These are phyloP conservation scores for Musa beccarii DNA, from an alignment of 176 grass and related monocot genomes.

Conservation along the genomic window DNA sequence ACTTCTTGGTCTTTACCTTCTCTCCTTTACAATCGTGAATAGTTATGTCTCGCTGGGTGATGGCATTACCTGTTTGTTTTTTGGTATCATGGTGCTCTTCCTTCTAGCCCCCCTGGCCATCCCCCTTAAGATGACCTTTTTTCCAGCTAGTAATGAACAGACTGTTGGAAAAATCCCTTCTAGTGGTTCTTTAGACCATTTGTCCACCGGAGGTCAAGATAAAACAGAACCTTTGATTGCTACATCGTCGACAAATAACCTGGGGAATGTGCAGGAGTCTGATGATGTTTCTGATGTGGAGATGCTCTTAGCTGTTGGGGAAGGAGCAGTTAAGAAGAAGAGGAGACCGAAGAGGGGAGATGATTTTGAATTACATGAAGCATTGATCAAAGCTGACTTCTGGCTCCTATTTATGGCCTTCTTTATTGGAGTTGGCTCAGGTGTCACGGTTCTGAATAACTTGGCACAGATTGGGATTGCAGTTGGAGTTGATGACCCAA, in stretches of 20 bases:
- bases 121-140: constrained; percentile 88
- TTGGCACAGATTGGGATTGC: constrained; percentile 82
- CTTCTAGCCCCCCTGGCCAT: constrained; percentile 84
- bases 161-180: constrained; percentile 10
- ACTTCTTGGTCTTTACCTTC: constrained; percentile 64
- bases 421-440: constrained; percentile 80
- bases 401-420: constrained; percentile 76
- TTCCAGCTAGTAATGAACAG: constrained; percentile 46
- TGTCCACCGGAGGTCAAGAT: constrained; percentile 37
- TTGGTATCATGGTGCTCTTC: constrained; percentile 79
- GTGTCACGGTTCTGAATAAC: constrained; percentile 89
- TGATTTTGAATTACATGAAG: constrained; percentile 89
- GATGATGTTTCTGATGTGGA: constrained; percentile 74
- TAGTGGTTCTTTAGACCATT: constrained; percentile 38
- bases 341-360: constrained; percentile 79
- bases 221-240: constrained; percentile 43
- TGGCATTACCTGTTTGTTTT: constrained; percentile 42
- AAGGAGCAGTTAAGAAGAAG: constrained; percentile 88
- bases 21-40: constrained; percentile 55
- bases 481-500: constrained; percentile 61
- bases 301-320: constrained; percentile 77
- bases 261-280: constrained; percentile 26
- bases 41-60: constrained; percentile 42
- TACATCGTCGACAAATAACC: constrained; percentile 18
- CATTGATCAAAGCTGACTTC: constrained; percentile 83